Evolutionary conservation across 345 rosid genomes (phyloP).

Genomic region (Aurinia saxatilis): DNA sequence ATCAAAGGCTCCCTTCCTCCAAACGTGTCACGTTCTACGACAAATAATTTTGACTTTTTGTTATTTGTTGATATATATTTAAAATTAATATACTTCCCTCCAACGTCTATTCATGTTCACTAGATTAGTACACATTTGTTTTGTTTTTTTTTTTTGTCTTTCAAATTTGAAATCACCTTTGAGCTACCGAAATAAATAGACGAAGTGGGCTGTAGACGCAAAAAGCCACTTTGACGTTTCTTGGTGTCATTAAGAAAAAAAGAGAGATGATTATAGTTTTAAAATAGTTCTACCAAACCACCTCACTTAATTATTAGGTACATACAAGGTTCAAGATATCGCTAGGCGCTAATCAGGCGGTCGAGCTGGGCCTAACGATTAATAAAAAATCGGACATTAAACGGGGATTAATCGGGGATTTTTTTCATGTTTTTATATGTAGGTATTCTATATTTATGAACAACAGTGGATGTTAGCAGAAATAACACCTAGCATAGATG

Average conservation of each 20-base stretch:
- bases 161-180: background rate
- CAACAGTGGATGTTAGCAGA: no score
- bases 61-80: conserved; percentile 4
- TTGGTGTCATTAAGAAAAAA: background rate
- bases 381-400: no score
- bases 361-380: no score
- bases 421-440: no score
- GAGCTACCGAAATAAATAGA: background rate
- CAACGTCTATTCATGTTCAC: conserved; percentile 24
- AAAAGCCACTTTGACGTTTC: background rate
- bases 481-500: no score
- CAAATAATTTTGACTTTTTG: conserved; percentile 19
- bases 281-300: no score
- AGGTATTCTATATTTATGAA: no score
- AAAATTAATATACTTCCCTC: background rate
- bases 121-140: background rate
- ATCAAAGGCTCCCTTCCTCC: background rate
- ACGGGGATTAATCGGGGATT: no score
- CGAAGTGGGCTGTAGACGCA: background rate
- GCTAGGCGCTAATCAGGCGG: no score
- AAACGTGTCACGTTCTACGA: conserved; percentile 28
- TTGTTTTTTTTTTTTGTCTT: background rate
- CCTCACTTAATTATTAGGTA: background rate
- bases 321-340: no score
- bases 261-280: background rate